A percentile compares a stretch with the other conserved stretches of the same genome.
These are phyloP conservation scores for Kodamaea sp. DNA, from an alignment of 1,139 yeast genomes.

Conservation along the genomic window DNA sequence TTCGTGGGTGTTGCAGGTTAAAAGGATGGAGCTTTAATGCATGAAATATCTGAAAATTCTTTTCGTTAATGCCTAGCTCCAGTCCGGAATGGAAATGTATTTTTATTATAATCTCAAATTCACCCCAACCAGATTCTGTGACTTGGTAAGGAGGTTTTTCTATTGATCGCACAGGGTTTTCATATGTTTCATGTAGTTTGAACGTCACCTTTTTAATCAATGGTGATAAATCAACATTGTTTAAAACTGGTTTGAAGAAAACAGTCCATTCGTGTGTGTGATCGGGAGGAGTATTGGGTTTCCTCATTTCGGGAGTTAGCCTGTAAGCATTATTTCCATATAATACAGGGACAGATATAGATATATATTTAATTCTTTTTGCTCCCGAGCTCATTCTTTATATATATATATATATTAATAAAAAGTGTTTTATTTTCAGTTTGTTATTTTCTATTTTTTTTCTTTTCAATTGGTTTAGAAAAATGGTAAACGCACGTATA, in stretches of 20 bases:
- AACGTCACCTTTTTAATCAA: slow-evolving; percentile 88
- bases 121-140: slow-evolving; percentile 99
- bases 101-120: slow-evolving; percentile 86
- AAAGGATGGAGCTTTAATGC: slow-evolving; percentile 91
- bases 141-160: slow-evolving; percentile 93
- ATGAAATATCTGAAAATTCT: slow-evolving; percentile 81
- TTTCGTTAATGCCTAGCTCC: slow-evolving; percentile 63
- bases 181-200: slow-evolving; percentile 92
- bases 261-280: slow-evolving; percentile 98
- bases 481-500: slow-evolving; percentile 3
- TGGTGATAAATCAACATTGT: slow-evolving; percentile 72
- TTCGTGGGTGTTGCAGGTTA: slow-evolving; percentile 43
- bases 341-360: slow-evolving; percentile 78
- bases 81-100: slow-evolving; percentile 82
- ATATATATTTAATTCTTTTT: slow-evolving; percentile 57
- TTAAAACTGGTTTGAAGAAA: slow-evolving; percentile 78
- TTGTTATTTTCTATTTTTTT: too few species aligned
- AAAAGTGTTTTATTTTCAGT: too few species aligned
- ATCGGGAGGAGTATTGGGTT: slow-evolving; percentile 74
- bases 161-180: slow-evolving; percentile 74
- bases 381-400: slow-evolving; percentile 18
- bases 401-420: too few species aligned
- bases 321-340: slow-evolving; percentile 87
- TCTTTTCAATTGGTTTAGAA: neutral
- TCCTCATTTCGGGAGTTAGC: slow-evolving; percentile 55